Percentiles rank a stretch among this genome's conserved stretches.
Conservation (phyloP, 2,329 filamentous ascomycete genomes). For the Xylariaceae sp. region DNA sequence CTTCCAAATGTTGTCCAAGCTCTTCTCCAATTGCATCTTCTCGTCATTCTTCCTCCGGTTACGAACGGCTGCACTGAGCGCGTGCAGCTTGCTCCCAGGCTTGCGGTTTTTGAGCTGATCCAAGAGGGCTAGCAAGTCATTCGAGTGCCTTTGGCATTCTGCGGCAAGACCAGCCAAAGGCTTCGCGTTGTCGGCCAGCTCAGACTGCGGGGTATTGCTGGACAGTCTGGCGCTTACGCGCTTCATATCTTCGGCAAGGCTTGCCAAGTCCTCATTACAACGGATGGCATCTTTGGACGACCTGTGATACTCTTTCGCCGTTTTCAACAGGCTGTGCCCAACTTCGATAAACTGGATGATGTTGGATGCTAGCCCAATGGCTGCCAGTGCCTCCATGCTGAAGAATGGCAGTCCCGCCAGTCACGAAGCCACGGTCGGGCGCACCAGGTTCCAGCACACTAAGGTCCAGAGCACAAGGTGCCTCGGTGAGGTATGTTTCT, state of each 20-base stretch:
- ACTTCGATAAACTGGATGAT: constrained; percentile 8
- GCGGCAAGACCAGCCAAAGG: constrained; percentile 4
- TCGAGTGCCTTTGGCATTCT: constrained; percentile 5
- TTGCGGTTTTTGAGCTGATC: constrained; percentile 3
- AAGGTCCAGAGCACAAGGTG: too few relatives aligned
- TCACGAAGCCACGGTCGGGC: too few relatives aligned
- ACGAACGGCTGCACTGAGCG: constrained; percentile 1
- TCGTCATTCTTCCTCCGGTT: constrained; percentile 3
- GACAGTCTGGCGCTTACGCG: constrained; percentile 1
- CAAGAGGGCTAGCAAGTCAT: constrained; percentile 7
- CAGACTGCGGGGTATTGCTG: neutral
- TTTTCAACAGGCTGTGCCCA: constrained; percentile 5
- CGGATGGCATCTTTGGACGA: constrained; percentile 4
- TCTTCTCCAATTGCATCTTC: constrained; percentile 3
- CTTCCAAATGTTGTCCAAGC: constrained; percentile 3
- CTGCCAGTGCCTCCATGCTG: constrained; percentile 9
- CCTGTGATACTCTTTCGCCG: constrained; percentile 5
- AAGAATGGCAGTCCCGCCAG: too few relatives aligned
- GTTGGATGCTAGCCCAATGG: constrained; percentile 8
- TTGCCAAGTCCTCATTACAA: constrained; percentile 4
- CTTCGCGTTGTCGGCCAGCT: constrained; percentile 4
- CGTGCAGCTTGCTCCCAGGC: constrained; percentile 1
- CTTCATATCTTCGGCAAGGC: constrained; percentile 7
- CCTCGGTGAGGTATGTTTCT: too few relatives aligned
- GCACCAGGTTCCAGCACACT: too few relatives aligned